Evolutionary conservation across 2,329 filamentous ascomycete genomes (phyloP), one percentile per base, ranked within the genome.

Genomic region (Aaosphaeria arxii): DNA sequence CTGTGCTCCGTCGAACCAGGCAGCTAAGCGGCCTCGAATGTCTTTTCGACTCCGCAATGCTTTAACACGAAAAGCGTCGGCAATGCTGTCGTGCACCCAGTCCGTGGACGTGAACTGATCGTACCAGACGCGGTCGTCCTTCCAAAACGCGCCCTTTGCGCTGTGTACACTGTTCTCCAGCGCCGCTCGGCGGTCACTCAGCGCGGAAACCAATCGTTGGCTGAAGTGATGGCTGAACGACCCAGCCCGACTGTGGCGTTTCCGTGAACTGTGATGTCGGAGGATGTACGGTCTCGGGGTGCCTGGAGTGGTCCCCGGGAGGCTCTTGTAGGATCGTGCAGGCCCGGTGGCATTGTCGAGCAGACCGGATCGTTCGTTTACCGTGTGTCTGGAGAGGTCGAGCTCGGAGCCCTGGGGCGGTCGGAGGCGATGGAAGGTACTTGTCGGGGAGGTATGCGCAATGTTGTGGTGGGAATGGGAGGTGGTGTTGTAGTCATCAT

Each of bases 41-140:
- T 92, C 94, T 67, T 87, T 95, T 43, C 91, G 81, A 60, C 81
- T 85, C 43, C 90, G 84, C 36, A 99, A 78, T 45, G 85, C 85
- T 68, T 95, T 94, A 43, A 95, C 84, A 29, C 94, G 88, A 61
- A 91, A 89, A 7, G 91, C 90, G 71, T 97, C 94, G 62, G 91
- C 89, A 58, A 99, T 96, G 68, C 88, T 91, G 71, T 99, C 94
- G 67, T 96, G 92, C 1, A 99, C 91, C 94, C 94, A 99, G 70
- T 99, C 92, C 47, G 90, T 96, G 5, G 89, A 95, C 5, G 91
- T 96, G 64, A 96, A 96, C 71, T 99, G 94, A 75, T 99, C 94
- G 72, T 97, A 97, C 94, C 94, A 97, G 7, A 95, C 88, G 51
- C 94, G 85, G 58, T 97, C 91, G 63, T 96, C 89, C 44, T 86